Conservation (phyloP, 441 rosid species). For the Macaranga tanarius region DNA sequence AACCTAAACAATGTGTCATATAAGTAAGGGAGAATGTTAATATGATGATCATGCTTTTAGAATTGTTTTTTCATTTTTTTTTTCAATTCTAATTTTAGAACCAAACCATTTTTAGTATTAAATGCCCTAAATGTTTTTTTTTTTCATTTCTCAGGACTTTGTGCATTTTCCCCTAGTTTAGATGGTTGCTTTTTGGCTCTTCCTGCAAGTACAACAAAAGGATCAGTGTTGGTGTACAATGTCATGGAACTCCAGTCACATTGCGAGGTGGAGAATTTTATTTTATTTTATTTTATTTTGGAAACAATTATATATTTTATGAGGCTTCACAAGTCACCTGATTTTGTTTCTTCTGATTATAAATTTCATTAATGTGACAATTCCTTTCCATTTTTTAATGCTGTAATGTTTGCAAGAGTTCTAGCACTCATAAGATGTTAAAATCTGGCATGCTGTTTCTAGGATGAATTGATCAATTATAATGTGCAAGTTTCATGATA, state of each 20-base stretch:
- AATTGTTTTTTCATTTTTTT: not conserved
- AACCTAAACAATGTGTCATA: too few relatives aligned
- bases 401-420: not conserved
- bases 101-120: not conserved
- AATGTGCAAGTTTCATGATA: not conserved
- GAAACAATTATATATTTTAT: slow-evolving; percentile 1
- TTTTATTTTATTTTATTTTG: not conserved
- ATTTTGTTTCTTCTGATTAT: not conserved
- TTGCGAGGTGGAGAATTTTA: slow-evolving; percentile 53
- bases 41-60: not conserved
- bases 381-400: not conserved
- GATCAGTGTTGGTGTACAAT: slow-evolving; percentile 81
- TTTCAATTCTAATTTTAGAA: not conserved
- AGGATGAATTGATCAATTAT: slow-evolving; percentile 9
- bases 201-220: slow-evolving; percentile 79
- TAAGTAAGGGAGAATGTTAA: too few relatives aligned
- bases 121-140: not conserved
- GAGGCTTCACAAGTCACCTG: not conserved
- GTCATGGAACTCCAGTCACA: slow-evolving; percentile 77
- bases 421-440: not conserved
- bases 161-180: slow-evolving; percentile 78
- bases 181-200: slow-evolving; percentile 92
- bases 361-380: not conserved
- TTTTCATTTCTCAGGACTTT: slow-evolving; percentile 51
- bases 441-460: not conserved